Base-by-base conservation (phyloP, 345 rosid genomes). In the Lagerstroemia speciosa region DNA sequence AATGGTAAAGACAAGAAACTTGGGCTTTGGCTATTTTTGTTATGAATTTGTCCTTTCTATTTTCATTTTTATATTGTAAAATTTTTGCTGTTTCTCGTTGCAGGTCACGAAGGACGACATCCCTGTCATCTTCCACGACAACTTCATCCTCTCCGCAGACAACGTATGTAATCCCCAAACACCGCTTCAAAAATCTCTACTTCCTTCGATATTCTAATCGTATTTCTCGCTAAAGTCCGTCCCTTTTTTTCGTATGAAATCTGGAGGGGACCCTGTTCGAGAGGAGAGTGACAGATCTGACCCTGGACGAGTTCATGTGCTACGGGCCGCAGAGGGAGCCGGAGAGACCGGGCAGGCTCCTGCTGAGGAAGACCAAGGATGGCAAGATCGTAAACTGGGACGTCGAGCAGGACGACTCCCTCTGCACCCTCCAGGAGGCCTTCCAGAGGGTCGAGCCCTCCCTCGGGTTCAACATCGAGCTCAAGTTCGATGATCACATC, bases 51-150 rank as follows among this genome's bases (percentile, higher is more conserved):
- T n/a, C n/a, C n/a, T n/a, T n/a, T n/a, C n/a, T n/a, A n/a, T n/a
- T n/a, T n/a, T n/a, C n/a, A n/a, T n/a, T n/a, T n/a, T n/a, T 38
- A 4, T 38, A 41, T 16, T 41, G 8, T n/a, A 41, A 9, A 0
- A 41, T 46, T 16, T 5, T 41, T 46, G 20, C 24, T 20, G 68
- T 66, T 80, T 74, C 68, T 74, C 79, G 78, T 82, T 90, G 83
- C 70, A 91, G 98, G 98, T 94, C 74, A 94, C 99, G 31, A 86
- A 76, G 62, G 99, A 94, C 78, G 93, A 80, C 74, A 86, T 88
- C 81, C 98, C 98, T 2, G 85, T 93, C 77, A 93, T 93, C 77
- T 93, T 91, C 83, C 98, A 93, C 72, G 98, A 93, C 81, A 72
- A 89, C 70, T 76, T 87, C 66, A 85, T 93, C 86, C 74, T 84